Base-by-base conservation (phyloP, 768 basidiomycete genomes). In the Leccinum boreale region DNA sequence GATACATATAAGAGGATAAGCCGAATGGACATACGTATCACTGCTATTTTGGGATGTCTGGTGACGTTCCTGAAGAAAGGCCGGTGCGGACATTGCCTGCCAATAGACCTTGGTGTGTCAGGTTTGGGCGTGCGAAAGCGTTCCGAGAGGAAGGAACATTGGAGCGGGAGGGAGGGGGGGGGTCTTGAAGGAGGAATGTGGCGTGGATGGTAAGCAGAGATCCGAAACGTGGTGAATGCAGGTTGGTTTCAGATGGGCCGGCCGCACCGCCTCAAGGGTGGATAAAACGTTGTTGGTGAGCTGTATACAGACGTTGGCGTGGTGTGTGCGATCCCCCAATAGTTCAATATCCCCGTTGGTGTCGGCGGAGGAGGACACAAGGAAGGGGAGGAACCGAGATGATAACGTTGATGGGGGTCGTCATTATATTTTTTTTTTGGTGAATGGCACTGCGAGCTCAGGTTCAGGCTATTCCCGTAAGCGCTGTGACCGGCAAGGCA, bases 401-500 rank as follows among this genome's bases (percentile, higher is more conserved):
- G 11, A n/a, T 19, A 21, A 21, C 12, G 21, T 39, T n/a, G n/a
- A 42, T 35, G 23, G 48, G 31, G 23, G 36, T 50, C 11, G 39
- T 50, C 33, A 11, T 54, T 39, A 33, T 55, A 57, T 62, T 53
- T 52, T 57, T 52, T 45, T 53, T 42, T 24, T 47, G 14, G 53
- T 59, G 55, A 31, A 31, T 31, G 31, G 31, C 33, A 21, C 12
- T 19, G 19, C 44, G 11, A 21, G 46, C 35, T 39, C 36, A 39
- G 36, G 39, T n/a, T 35, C 23, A 57, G 58, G 50, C 55, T 53
- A 55, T 66, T 71, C 52, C 56, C 54, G 59, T 70, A 70, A 69
- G 70, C 72, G 70, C 70, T 72, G 72, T 70, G 68, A 66, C 70
- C 66, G 72, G 70, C 70, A 71, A 73, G 70, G 67, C 71, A 67